These are phyloP conservation scores for Thraustochytrium striatum DNA, from an alignment of 352 stramenopile genomes.

Conservation along the genomic window DNA sequence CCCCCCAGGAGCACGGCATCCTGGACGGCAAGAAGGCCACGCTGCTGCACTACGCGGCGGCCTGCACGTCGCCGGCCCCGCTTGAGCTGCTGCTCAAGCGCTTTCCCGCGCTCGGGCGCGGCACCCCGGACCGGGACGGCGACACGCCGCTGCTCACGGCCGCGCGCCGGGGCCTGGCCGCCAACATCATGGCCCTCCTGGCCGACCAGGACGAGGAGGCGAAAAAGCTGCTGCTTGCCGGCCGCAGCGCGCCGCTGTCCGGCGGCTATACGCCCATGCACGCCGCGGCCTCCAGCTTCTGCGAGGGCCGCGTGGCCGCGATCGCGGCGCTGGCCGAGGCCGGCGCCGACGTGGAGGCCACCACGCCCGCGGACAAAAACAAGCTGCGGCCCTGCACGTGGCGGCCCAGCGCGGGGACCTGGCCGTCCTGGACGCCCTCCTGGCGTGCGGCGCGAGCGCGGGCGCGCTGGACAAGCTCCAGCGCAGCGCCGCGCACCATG, in stretches of 20 bases:
- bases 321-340: not conserved
- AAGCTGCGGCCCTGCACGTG: constrained; percentile 17
- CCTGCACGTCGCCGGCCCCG: not conserved
- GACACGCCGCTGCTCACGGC: constrained; percentile 3
- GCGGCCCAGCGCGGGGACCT: not conserved
- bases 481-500: not conserved
- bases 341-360: not conserved
- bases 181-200: constrained; percentile 2
- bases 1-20: not conserved
- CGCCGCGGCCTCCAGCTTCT: not conserved
- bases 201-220: not conserved
- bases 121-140: not conserved
- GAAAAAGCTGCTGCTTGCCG: not conserved
- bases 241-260: not conserved
- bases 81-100: constrained; percentile 3
- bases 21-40: not conserved
- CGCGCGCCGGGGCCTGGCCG: not conserved
- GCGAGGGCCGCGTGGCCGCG: not conserved
- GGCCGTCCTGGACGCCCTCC: not conserved
- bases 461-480: not conserved
- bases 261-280: not conserved
- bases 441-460: not conserved
- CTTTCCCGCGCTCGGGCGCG: not conserved
- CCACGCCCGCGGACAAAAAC: not conserved
- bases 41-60: constrained; percentile 27